Conservation (phyloP, 2,329 filamentous ascomycete genomes). For the Chaetomium olivaceum region DNA sequence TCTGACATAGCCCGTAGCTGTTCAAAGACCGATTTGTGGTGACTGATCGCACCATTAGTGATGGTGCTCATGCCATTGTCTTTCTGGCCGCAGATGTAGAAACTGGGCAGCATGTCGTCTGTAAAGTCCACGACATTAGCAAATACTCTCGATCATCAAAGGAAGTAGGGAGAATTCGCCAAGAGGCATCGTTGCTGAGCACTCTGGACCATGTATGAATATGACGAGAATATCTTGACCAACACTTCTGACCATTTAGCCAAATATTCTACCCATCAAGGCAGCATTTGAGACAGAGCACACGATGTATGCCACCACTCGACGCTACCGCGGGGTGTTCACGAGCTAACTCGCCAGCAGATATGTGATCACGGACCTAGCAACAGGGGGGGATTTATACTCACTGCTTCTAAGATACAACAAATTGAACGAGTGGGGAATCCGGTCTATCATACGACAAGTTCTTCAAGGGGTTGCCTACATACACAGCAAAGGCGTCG, state of each 20-base stretch:
- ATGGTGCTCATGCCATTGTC: slow-evolving; percentile 55
- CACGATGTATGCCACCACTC: slow-evolving; percentile 44
- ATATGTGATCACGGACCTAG: slow-evolving; percentile 59
- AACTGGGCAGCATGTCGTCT: slow-evolving; percentile 63
- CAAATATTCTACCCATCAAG: slow-evolving; percentile 55
- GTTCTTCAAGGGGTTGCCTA: slow-evolving; percentile 49
- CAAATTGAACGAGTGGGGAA: slow-evolving; percentile 44
- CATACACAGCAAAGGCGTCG: slow-evolving; percentile 51
- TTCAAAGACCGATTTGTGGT: slow-evolving; percentile 53
- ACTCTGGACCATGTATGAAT: slow-evolving; percentile 53
- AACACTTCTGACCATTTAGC: slow-evolving; percentile 40
- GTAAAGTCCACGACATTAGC: slow-evolving; percentile 60
- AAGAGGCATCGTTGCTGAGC: slow-evolving; percentile 55
- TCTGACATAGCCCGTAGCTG: slow-evolving; percentile 37
- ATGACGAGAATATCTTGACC: neutral
- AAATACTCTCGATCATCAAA: slow-evolving; percentile 29
- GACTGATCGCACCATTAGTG: slow-evolving; percentile 52
- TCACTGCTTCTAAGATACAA: slow-evolving; percentile 47
- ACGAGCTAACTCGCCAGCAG: slow-evolving; percentile 36
- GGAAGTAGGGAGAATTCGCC: slow-evolving; percentile 43
- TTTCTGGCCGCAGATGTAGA: slow-evolving; percentile 54
- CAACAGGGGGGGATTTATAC: slow-evolving; percentile 55
- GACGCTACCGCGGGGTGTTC: neutral
- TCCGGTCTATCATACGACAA: slow-evolving; percentile 50
- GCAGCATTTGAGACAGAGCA: slow-evolving; percentile 52